Percentiles rank a stretch among this genome's conserved stretches.
Evolutionary conservation across 2,329 filamentous ascomycete genomes (phyloP).

Genomic region (Microthyrium microscopicum): DNA sequence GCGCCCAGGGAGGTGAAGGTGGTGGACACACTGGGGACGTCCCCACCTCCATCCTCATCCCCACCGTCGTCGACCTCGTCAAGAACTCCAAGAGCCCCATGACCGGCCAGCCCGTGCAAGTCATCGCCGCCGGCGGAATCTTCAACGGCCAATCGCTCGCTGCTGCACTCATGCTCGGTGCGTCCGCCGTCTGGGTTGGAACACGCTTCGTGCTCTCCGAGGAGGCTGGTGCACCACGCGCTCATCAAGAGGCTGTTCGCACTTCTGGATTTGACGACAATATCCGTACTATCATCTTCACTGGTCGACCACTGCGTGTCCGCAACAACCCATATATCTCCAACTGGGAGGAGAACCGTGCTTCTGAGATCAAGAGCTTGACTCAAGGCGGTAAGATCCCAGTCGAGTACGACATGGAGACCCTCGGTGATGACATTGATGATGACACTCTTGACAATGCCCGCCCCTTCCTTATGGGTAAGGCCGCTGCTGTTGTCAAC

Average conservation of each 20-base stretch:
- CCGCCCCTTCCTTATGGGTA: slow-evolving; percentile 87
- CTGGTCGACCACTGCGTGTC: slow-evolving; percentile 77
- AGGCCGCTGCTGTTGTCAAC: slow-evolving; percentile 84
- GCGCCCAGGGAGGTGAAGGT: slow-evolving; percentile 93
- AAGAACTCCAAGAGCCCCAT: slow-evolving; percentile 71
- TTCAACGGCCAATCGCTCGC: slow-evolving; percentile 45
- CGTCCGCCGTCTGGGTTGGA: slow-evolving; percentile 86
- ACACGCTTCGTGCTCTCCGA: slow-evolving; percentile 89
- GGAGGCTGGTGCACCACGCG: slow-evolving; percentile 83
- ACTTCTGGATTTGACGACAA: slow-evolving; percentile 92
- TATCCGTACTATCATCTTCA: slow-evolving; percentile 95
- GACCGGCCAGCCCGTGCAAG: slow-evolving; percentile 74
- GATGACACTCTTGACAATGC: slow-evolving; percentile 87
- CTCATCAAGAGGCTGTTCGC: slow-evolving; percentile 88
- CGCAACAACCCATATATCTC: slow-evolving; percentile 85
- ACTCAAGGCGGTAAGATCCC: slow-evolving; percentile 80
- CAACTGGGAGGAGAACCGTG: slow-evolving; percentile 91
- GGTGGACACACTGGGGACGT: slow-evolving; percentile 93
- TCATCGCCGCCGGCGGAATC: slow-evolving; percentile 33
- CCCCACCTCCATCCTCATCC: slow-evolving; percentile 81
- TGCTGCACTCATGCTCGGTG: slow-evolving; percentile 81
- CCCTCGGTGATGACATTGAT: slow-evolving; percentile 45
- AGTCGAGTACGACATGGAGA: slow-evolving; percentile 87
- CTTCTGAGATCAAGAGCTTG: slow-evolving; percentile 79
- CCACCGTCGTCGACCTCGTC: slow-evolving; percentile 69